These are phyloP conservation scores for Verticillium nonalfalfae DNA, from an alignment of 2,329 filamentous ascomycete genomes.

Conservation along the genomic window DNA sequence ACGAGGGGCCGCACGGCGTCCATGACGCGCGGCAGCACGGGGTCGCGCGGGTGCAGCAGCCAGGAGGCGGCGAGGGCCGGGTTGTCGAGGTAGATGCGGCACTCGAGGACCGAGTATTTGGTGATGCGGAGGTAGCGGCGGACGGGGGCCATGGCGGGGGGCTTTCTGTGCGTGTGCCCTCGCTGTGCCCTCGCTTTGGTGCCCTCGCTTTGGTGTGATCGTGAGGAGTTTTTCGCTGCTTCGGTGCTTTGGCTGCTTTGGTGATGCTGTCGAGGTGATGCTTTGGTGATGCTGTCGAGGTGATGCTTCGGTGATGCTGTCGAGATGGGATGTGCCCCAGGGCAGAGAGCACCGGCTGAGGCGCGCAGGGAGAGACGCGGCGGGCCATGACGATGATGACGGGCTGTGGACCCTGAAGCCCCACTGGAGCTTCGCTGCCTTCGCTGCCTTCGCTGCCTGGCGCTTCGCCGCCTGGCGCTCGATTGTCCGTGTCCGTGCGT, in stretches of 20 bases:
- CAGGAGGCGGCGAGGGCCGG: conserved; percentile 77
- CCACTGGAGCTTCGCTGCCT: neutral
- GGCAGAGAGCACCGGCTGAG: too few species aligned
- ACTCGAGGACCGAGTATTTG: conserved; percentile 92
- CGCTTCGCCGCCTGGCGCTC: neutral
- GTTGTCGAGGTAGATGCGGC: conserved; percentile 91
- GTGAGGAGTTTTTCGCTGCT: neutral
- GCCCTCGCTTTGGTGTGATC: neutral
- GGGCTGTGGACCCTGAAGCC: too few species aligned
- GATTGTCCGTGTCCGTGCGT: neutral
- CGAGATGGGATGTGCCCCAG: too few species aligned
- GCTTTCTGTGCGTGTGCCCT: too few species aligned
- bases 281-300: too few species aligned
- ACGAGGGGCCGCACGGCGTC: conserved; percentile 79
- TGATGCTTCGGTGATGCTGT: too few species aligned
- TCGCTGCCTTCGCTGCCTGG: too few species aligned
- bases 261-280: too few species aligned
- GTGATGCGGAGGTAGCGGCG: conserved; percentile 87
- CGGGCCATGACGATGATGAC: neutral
- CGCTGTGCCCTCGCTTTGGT: too few species aligned
- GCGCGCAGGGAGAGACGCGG: neutral
- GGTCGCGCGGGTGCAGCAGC: conserved; percentile 71
- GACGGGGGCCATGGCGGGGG: conserved; percentile 83
- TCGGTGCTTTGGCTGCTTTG: too few species aligned
- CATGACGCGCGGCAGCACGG: conserved; percentile 76